Evolutionary conservation across 192 early-diverging fungal species (phyloP).

Genomic region (Piromyces finnis): DNA sequence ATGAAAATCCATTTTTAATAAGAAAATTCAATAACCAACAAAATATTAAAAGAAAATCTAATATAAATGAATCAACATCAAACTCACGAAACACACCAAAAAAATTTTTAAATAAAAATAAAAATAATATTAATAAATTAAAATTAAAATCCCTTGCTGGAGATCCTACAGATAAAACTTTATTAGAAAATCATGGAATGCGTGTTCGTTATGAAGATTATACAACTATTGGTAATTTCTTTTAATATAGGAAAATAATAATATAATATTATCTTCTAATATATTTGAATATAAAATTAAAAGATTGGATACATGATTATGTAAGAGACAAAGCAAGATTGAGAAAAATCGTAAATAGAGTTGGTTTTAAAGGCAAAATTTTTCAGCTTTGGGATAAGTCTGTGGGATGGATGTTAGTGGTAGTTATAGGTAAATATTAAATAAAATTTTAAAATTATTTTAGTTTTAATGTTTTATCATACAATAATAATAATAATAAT

Average conservation of each 20-base stretch:
- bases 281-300: too few relatives aligned
- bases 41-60: too few relatives aligned
- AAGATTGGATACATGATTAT: background rate
- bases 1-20: background rate
- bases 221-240: constrained; percentile 25
- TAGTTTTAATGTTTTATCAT: too few relatives aligned
- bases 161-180: background rate
- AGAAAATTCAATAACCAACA: background rate
- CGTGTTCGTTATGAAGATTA: constrained; percentile 41
- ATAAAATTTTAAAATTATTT: too few relatives aligned
- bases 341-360: background rate
- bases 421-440: background rate
- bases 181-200: constrained; percentile 24
- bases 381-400: background rate
- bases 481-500: too few relatives aligned
- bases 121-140: background rate
- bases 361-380: background rate
- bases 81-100: too few relatives aligned
- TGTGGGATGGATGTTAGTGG: background rate
- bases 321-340: background rate
- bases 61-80: too few relatives aligned
- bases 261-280: too few relatives aligned
- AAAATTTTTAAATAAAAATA: background rate
- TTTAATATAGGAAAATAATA: too few relatives aligned
- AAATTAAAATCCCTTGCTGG: background rate